These are phyloP conservation scores for Colletotrichum spinosum DNA, from an alignment of 2,329 filamentous ascomycete genomes.

Conservation along the genomic window DNA sequence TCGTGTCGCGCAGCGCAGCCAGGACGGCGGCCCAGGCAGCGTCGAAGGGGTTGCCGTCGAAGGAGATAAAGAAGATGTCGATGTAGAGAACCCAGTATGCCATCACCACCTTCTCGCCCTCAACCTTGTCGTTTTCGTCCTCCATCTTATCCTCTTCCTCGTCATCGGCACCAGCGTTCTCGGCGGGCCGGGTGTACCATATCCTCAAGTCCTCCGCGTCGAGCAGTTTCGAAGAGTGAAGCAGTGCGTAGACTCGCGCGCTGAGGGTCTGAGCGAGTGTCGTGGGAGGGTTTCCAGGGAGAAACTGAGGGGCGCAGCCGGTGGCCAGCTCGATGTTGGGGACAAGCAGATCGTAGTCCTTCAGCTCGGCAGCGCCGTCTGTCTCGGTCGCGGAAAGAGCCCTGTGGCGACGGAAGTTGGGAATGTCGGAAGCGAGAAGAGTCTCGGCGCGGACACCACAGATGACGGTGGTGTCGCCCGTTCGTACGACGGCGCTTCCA, in stretches of 20 bases:
- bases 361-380: conserved; percentile 58
- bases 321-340: conserved; percentile 95
- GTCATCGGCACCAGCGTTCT: conserved; percentile 58
- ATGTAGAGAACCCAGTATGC: conserved; percentile 97
- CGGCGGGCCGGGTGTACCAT: conserved; percentile 67
- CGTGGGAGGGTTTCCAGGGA: conserved; percentile 85
- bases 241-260: conserved; percentile 80
- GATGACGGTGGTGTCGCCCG: conserved; percentile 93
- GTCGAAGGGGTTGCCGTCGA: conserved; percentile 93
- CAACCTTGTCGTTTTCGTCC: conserved; percentile 45
- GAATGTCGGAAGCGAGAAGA: conserved; percentile 79
- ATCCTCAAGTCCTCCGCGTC: conserved; percentile 78
- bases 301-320: conserved; percentile 85
- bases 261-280: conserved; percentile 86
- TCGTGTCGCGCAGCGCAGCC: conserved; percentile 82
- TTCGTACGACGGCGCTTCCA: conserved; percentile 87
- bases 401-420: conserved; percentile 66
- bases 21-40: conserved; percentile 88
- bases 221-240: conserved; percentile 78
- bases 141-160: conserved; percentile 51
- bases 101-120: conserved; percentile 64
- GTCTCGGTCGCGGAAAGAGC: conserved; percentile 39
- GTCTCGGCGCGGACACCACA: conserved; percentile 92
- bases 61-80: conserved; percentile 92
- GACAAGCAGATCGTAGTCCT: conserved; percentile 80